Conservation (phyloP, 2,329 filamentous ascomycete genomes). For the Diaporthe ilicicola region DNA sequence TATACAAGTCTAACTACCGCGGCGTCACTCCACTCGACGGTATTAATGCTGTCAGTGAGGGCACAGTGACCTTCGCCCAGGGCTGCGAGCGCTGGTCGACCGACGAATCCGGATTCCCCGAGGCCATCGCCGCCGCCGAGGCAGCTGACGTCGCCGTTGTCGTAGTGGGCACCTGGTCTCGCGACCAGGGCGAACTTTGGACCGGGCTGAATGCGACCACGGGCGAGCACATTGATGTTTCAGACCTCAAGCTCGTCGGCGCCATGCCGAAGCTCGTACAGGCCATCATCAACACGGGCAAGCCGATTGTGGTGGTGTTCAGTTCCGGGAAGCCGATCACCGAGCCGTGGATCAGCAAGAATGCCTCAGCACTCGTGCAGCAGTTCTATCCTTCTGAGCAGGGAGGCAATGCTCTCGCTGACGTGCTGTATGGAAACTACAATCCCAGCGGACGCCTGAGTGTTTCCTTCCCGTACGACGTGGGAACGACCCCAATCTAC, state of each 20-base stretch:
- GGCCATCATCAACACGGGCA: slow-evolving; percentile 73
- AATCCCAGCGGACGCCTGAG: slow-evolving; percentile 73
- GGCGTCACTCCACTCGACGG: slow-evolving; percentile 77
- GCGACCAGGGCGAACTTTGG: slow-evolving; percentile 78
- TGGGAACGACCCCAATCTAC: slow-evolving; percentile 73
- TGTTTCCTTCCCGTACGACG: slow-evolving; percentile 72
- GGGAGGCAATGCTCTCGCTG: slow-evolving; percentile 72
- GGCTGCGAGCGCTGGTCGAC: slow-evolving; percentile 79
- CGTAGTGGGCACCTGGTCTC: slow-evolving; percentile 78
- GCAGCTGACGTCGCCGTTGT: slow-evolving; percentile 77
- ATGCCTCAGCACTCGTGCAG: slow-evolving; percentile 72
- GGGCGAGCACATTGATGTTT: slow-evolving; percentile 76
- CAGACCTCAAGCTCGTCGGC: slow-evolving; percentile 71
- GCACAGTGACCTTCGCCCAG: slow-evolving; percentile 70
- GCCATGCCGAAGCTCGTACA: slow-evolving; percentile 73
- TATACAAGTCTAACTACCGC: slow-evolving; percentile 68
- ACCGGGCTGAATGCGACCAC: slow-evolving; percentile 76
- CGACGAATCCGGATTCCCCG: slow-evolving; percentile 72
- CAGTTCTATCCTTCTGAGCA: slow-evolving; percentile 80
- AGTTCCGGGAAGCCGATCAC: slow-evolving; percentile 77
- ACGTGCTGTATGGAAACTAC: slow-evolving; percentile 70
- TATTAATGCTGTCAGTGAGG: slow-evolving; percentile 67
- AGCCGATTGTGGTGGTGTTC: slow-evolving; percentile 73
- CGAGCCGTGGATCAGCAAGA: slow-evolving; percentile 74
- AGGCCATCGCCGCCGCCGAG: slow-evolving; percentile 71